Base-by-base conservation (phyloP, 2,329 filamentous ascomycete species). In the Trichophyton schoenleinii region DNA sequence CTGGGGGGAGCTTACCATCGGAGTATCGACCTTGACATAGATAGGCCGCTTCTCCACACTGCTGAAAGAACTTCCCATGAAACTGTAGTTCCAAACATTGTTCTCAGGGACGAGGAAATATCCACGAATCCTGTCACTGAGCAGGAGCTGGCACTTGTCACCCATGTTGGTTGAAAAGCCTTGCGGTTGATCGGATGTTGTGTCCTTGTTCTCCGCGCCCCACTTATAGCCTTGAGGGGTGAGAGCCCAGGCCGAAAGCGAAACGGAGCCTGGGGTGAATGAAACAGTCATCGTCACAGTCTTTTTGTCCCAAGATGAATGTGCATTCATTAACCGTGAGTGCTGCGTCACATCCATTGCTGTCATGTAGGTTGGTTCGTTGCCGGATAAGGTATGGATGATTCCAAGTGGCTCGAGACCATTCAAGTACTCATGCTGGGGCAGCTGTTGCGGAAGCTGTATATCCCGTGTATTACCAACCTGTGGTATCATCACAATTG, bases 401-500 rank as follows among this genome's bases (percentile, higher is more conserved):
- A 97, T 81, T 68, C 94, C 94, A 11, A 99, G 81, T 3, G 94
- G 90, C 76, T 99, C 94, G 72, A 99, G 82, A 61, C 82, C 83
- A 63, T 88, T 83, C 48, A 99, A 84, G 72, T 91, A 90, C 70
- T 96, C 91, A 75, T 96, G 91, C 74, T 95, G 88, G 2, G 94
- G 95, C 9, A 97, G 79, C 67, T 94, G 85, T 64, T 95, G 88
- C 1, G 94, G 91, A 48, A 97, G 79, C 73, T 96, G 91, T 3
- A 97, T 87, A 69, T 92, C 91, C 63, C 92, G 89, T 11, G 94
- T 88, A 63, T 89, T 94, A 62, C 94, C 94, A 63, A 97, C 91
- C 75, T 99, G 94, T 3, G 94, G 95, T 15, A 99, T 85, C 89
- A 99, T 94, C 68, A 96, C 92, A 69, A 99, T 96, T 67, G 89